Evolutionary conservation across 257 asterid genomes (phyloP).

Genomic region (Henckelia pumila): DNA sequence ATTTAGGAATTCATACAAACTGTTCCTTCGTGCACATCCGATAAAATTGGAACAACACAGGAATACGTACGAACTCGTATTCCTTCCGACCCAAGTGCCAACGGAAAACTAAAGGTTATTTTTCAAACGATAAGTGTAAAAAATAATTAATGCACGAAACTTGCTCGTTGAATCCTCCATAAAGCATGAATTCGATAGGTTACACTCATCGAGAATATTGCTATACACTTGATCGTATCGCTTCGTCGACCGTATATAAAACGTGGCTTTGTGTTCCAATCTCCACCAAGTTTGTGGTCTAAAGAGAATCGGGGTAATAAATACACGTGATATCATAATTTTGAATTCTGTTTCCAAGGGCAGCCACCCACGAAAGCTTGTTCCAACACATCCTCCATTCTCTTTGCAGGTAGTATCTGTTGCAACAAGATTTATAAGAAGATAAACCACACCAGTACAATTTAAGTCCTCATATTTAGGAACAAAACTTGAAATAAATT

Average conservation of each 20-base stretch:
- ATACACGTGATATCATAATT: slow-evolving; percentile 46
- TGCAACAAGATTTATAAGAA: slow-evolving; percentile 16
- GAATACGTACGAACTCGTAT: too few relatives aligned
- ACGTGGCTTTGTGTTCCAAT: background rate
- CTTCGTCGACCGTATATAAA: background rate
- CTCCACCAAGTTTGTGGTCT: slow-evolving; percentile 6
- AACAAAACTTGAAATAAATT: background rate
- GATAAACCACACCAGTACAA: slow-evolving; percentile 3
- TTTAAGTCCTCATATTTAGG: background rate
- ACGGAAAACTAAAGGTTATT: too few relatives aligned
- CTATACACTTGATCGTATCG: slow-evolving; percentile 7
- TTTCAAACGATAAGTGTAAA: too few relatives aligned
- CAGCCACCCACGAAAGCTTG: slow-evolving; percentile 98
- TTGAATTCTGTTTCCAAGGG: slow-evolving; percentile 78
- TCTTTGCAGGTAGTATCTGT: slow-evolving; percentile 79
- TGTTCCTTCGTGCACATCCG: too few relatives aligned
- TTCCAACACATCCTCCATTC: slow-evolving; percentile 96
- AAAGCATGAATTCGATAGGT: background rate
- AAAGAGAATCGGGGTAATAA: background rate
- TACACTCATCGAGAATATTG: background rate
- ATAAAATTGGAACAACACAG: too few relatives aligned
- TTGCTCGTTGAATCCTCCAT: background rate
- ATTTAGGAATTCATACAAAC: too few relatives aligned
- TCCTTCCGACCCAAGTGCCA: too few relatives aligned
- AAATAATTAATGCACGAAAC: background rate